Conservation (phyloP, 164 flowering plant genomes). For the Houttuynia cordata region DNA sequence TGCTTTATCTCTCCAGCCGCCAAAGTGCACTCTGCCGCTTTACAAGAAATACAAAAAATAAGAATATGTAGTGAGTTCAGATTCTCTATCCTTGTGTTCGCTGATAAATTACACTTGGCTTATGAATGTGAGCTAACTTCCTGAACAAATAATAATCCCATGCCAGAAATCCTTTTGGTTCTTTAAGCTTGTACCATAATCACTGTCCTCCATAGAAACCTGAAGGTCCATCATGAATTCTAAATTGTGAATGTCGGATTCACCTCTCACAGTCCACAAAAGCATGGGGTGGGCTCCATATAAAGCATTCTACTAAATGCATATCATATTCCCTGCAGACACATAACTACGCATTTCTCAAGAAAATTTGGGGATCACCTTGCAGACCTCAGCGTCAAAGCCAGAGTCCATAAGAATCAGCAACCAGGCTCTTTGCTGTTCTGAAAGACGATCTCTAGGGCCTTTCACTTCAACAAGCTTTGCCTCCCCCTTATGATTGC, state of each 20-base stretch:
- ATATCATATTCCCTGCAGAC: not conserved
- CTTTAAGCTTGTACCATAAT: not conserved
- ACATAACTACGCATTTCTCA: not conserved
- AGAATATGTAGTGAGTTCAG: too few relatives aligned
- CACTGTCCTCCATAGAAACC: not conserved
- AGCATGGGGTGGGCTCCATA: not conserved
- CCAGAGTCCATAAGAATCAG: slow-evolving; percentile 78
- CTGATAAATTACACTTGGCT: too few relatives aligned
- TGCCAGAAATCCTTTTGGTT: not conserved
- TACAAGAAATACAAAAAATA: too few relatives aligned
- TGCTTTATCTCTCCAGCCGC: too few relatives aligned
- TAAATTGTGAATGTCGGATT: too few relatives aligned
- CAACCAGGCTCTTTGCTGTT: slow-evolving; percentile 93
- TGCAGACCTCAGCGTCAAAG: slow-evolving; percentile 70
- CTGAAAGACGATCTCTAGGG: slow-evolving; percentile 76
- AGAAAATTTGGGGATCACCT: slow-evolving; percentile 24
- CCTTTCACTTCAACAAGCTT: slow-evolving; percentile 97
- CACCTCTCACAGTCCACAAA: too few relatives aligned
- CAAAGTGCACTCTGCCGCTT: too few relatives aligned
- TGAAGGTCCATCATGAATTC: not conserved
- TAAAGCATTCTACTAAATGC: not conserved
- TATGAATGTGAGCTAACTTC: not conserved
- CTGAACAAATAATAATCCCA: too few relatives aligned
- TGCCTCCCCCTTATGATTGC: slow-evolving; percentile 63
- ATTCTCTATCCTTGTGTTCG: too few relatives aligned